A percentile compares a stretch with the other conserved stretches of the same genome.
Conservation (phyloP, 495 filamentous ascomycete genomes). For the Podospora sp. region DNA sequence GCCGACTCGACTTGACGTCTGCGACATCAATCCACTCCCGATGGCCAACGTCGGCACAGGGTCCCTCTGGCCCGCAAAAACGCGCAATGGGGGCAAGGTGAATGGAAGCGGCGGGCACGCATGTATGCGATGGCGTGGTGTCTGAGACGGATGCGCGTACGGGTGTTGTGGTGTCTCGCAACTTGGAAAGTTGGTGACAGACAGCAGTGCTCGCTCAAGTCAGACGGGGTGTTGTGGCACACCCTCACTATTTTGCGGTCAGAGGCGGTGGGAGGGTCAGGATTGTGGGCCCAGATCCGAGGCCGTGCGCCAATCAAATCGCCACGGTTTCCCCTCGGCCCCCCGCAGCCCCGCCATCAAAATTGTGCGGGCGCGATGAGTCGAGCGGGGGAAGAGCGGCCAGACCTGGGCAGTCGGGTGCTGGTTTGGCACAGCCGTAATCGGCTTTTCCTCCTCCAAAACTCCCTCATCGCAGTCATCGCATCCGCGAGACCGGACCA, state of each 20-base stretch:
- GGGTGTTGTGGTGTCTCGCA: not conserved
- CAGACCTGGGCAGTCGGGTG: not conserved
- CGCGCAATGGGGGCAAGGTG: not conserved
- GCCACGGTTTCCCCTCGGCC: not conserved
- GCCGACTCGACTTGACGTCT: too few species aligned
- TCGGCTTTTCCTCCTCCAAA: conserved; percentile 32
- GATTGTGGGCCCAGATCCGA: not conserved
- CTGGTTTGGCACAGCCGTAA: conserved; percentile 4
- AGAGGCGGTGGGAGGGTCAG: not conserved
- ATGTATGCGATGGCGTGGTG: not conserved
- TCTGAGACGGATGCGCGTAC: not conserved
- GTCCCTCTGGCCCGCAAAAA: not conserved
- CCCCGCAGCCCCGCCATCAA: conserved; percentile 19
- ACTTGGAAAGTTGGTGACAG: not conserved
- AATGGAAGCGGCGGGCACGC: not conserved
- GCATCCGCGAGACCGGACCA: conserved; percentile 42
- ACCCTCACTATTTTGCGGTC: too few species aligned
- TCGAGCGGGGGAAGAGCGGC: conserved; percentile 13
- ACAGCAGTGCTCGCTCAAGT: not conserved
- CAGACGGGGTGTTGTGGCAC: not conserved
- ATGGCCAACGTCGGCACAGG: too few species aligned
- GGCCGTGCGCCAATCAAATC: conserved; percentile 6
- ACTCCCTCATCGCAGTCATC: conserved; percentile 34
- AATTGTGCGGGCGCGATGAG: conserved; percentile 13
- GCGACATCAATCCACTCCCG: too few species aligned